A percentile compares a stretch with the other conserved stretches of the same genome.
Conservation (phyloP, 192 early-diverging fungal species). For the Coemansia biformis region DNA sequence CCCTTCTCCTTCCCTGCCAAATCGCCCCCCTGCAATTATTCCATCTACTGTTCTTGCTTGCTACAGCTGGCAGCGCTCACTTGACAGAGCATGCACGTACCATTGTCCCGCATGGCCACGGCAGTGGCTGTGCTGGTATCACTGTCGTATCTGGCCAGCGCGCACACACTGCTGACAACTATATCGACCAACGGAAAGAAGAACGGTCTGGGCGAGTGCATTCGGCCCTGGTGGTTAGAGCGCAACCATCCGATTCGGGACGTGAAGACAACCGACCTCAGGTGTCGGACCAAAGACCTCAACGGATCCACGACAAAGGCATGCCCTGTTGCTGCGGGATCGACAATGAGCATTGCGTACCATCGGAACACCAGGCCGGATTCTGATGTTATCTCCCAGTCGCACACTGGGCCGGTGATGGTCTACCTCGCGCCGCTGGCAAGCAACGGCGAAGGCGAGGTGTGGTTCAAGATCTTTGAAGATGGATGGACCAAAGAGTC, state of each 20-base stretch:
- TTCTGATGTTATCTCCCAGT: conserved; percentile 6
- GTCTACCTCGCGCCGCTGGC: conserved; percentile 13
- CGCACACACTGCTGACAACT: too few species aligned
- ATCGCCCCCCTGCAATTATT: too few species aligned
- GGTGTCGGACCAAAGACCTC: conserved; percentile 12
- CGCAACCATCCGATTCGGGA: conserved; percentile 13
- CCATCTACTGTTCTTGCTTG: too few species aligned
- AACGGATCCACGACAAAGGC: neutral
- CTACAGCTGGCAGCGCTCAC: too few species aligned
- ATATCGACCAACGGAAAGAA: too few species aligned
- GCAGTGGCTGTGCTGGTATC: too few species aligned
- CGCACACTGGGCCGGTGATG: conserved; percentile 18
- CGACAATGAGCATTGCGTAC: conserved; percentile 7
- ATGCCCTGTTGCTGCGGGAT: conserved; percentile 10
- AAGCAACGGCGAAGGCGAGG: conserved; percentile 8
- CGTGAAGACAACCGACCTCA: conserved; percentile 2
- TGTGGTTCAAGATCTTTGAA: conserved; percentile 24
- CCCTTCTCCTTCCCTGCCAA: too few species aligned
- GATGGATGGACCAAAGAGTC: conserved; percentile 4
- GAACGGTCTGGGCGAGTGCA: too few species aligned
- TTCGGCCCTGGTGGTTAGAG: too few species aligned
- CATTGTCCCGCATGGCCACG: too few species aligned
- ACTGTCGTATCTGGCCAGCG: too few species aligned
- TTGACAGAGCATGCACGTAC: too few species aligned
- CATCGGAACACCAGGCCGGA: conserved; percentile 1